A percentile compares a stretch with the other conserved stretches of the same genome.
These are phyloP conservation scores for Penicillium lagena DNA, from an alignment of 495 filamentous ascomycete species.

Conservation along the genomic window DNA sequence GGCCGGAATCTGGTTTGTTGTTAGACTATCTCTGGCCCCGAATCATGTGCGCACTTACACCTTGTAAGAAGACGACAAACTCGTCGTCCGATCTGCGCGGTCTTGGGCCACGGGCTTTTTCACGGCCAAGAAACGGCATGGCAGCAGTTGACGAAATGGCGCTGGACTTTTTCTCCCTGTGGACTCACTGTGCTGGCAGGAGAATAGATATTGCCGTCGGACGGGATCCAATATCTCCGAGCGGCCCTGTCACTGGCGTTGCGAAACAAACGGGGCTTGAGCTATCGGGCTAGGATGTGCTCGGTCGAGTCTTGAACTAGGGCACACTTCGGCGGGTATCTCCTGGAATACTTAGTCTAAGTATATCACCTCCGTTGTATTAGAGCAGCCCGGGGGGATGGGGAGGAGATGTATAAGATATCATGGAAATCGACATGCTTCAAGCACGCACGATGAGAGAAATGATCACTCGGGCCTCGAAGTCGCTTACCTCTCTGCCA, in stretches of 20 bases:
- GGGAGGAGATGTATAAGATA: too few relatives aligned
- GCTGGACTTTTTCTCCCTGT: too few relatives aligned
- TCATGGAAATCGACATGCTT: too few relatives aligned
- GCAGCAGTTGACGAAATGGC: background rate
- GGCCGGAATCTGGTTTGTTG: conserved; percentile 30
- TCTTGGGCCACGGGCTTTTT: conserved; percentile 25
- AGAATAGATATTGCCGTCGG: background rate
- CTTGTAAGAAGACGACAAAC: conserved; percentile 42
- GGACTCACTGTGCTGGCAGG: too few relatives aligned
- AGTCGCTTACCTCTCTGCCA: conserved; percentile 4
- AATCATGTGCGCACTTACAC: conserved; percentile 20
- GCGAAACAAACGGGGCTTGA: conserved; percentile 12
- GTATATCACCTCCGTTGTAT: too few relatives aligned
- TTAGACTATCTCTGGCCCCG: background rate
- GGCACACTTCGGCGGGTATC: background rate
- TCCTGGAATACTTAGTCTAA: too few relatives aligned
- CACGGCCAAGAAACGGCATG: conserved; percentile 28
- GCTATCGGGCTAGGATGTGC: conserved; percentile 10
- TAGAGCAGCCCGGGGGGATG: too few relatives aligned
- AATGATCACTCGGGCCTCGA: background rate
- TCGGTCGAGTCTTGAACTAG: conserved; percentile 8
- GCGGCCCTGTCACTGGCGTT: conserved; percentile 4
- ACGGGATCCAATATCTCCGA: too few relatives aligned
- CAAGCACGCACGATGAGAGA: too few relatives aligned
- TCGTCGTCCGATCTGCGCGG: conserved; percentile 36